Conservation (phyloP, 768 basidiomycete species). For the Galerina sulciceps region DNA sequence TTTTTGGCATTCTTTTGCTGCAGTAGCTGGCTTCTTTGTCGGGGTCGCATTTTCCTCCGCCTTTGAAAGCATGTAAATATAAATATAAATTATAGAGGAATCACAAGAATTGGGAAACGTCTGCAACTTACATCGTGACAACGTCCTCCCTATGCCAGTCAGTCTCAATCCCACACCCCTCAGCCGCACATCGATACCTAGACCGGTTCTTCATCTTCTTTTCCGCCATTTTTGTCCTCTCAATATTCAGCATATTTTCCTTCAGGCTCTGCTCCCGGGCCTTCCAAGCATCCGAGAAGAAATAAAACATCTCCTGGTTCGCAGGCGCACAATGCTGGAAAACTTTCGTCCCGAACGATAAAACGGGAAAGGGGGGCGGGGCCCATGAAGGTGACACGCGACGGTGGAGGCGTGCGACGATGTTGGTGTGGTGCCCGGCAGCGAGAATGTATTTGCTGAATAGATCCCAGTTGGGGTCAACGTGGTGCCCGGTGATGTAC, state of each 20-base stretch:
- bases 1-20: slow-evolving; percentile 32
- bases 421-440: slow-evolving; percentile 18
- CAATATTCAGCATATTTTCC: slow-evolving; percentile 18
- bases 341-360: slow-evolving; percentile 20
- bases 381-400: neutral
- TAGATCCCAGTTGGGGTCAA: neutral
- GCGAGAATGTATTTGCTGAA: slow-evolving; percentile 12
- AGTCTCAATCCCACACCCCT: slow-evolving; percentile 28
- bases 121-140: slow-evolving; percentile 28
- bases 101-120: no score
- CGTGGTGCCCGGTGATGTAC: slow-evolving; percentile 1
- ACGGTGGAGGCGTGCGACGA: neutral
- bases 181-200: slow-evolving; percentile 31
- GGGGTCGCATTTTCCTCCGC: slow-evolving; percentile 31
- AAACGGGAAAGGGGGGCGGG: slow-evolving; percentile 10
- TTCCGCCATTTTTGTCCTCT: slow-evolving; percentile 18
- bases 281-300: slow-evolving; percentile 22
- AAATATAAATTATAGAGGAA: no score
- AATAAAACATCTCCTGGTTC: slow-evolving; percentile 15
- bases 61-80: slow-evolving; percentile 16
- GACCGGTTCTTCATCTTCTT: slow-evolving; percentile 28
- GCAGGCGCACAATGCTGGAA: slow-evolving; percentile 15
- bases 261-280: slow-evolving; percentile 24
- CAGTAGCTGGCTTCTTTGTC: slow-evolving; percentile 37
- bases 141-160: slow-evolving; percentile 27